Evolutionary conservation across 2,329 filamentous ascomycete species (phyloP), one percentile per base, ranked within the genome.

Genomic region (Phoma sp.): DNA sequence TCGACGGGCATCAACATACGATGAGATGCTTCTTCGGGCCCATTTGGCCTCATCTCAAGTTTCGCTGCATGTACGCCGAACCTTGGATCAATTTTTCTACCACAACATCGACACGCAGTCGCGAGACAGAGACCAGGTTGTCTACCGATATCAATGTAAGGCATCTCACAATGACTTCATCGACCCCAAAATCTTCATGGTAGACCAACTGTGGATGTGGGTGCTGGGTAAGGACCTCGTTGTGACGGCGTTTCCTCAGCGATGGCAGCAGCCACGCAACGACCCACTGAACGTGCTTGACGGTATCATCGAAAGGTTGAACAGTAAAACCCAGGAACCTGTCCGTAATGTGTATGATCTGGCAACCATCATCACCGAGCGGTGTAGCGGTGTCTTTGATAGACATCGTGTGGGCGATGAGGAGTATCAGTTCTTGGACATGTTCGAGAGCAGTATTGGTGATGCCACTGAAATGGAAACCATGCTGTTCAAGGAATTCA

Each of bases 171-270:
- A 65, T 37, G 68, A 66, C 13, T 65, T 66, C 68, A 73, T 71
- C 2, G 82, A 85, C 50, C 78, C 79, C 1, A 86, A 86, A 56
- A 81, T 88, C 2, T 86, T 86, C 67, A 88, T 88, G 85, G 86
- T 89, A 0, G 86, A 89, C 65, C 86, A 89, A 61, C 74, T 89
- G 1, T 89, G 86, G 86, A 80, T 88, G 66, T 87, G 84, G 83
- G 78, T 86, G 3, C 65, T 88, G 1, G 75, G 82, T 9, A 77
- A 76, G 67, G 84, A 86, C 52, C 72, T 87, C 13, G 80, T 89
- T 14, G 79, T 89, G 9, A 85, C 83, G 0, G 80, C 81, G 47
- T 86, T 86, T 52, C 83, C 83, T 2, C 80, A 85, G 57, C 75
- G 82, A 4, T 86, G 82, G 82, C 76, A 82, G 29, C 84, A 87